Evolutionary conservation across 2,329 filamentous ascomycete species (phyloP), one percentile per base, ranked within the genome.

Genomic region (Thelonectria discophora): DNA sequence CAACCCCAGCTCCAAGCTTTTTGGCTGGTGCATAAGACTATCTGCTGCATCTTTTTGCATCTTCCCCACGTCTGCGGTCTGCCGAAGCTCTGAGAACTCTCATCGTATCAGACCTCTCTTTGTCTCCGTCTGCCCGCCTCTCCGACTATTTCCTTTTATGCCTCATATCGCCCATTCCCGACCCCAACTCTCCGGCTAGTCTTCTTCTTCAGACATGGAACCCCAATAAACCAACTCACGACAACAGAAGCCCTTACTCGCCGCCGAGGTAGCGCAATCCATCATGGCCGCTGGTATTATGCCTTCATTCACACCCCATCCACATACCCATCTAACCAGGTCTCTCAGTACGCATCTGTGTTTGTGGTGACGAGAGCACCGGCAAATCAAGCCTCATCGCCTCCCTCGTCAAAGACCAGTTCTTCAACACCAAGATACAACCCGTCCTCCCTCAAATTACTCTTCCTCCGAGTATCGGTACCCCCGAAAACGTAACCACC

Each of bases 331-430:
- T 56, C 69, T 62, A 63, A 67, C 67, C 67, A 61, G 47, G 20
- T 60, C 48, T 32, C 39, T 32, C 55, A 79, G 94, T 98, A 63
- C 91, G 95, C 67, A 94, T 98, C 73, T 97, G 93, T 78, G 92
- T 98, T 61, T 97, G 94, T 81, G 95, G 95, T 74, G 95, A 99
- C 77, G 94, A 98, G 80, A 91, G 91, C 71, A 93, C 91, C n/a
- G 93, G 93, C 72, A 97, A 97, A 80, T 95, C 91, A 62, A 95
- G 92, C 77, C 85, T 97, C 76, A 96, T 97, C 74, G 95, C 94
- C 58, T 96, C 93, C 59, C 88, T 99, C 40, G 94, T 99, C 76
- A 98, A 98, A 76, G 94, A 97, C 76, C 91, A 94, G 77, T 99
- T 98, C 78, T 92, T 98, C 72, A 92, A 91, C 67, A 92, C 92